These are phyloP conservation scores for Porodaedalea pini DNA, from an alignment of 1,284 basidiomycete species.

Conservation along the genomic window DNA sequence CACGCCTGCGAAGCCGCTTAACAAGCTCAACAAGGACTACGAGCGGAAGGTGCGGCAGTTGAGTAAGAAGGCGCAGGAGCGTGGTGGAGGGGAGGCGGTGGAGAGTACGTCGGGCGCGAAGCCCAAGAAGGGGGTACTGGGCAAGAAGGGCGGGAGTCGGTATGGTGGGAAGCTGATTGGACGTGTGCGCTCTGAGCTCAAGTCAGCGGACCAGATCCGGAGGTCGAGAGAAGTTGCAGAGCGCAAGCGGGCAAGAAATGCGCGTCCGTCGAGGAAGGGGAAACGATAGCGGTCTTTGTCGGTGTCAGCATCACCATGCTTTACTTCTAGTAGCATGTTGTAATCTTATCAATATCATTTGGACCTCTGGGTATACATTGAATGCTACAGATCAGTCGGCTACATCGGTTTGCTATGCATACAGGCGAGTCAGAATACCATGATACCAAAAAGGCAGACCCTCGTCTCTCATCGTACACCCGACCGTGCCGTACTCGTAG, in stretches of 20 bases:
- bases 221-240: slow-evolving; percentile 64
- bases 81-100: slow-evolving; percentile 25
- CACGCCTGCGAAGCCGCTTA: slow-evolving; percentile 62
- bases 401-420: too few species aligned
- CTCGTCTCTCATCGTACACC: slow-evolving; percentile 6
- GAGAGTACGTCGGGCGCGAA: slow-evolving; percentile 24
- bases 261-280: slow-evolving; percentile 55
- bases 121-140: slow-evolving; percentile 32
- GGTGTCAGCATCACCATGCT: too few species aligned
- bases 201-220: slow-evolving; percentile 80
- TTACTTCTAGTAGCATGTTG: too few species aligned
- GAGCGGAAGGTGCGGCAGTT: slow-evolving; percentile 64
- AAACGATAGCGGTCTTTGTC: slow-evolving; percentile 32
- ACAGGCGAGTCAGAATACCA: too few species aligned
- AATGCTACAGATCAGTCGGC: too few species aligned
- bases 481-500: slow-evolving; percentile 3
- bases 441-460: too few species aligned
- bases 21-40: slow-evolving; percentile 64
- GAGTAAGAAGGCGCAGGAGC: slow-evolving; percentile 48
- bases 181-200: slow-evolving; percentile 74
- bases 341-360: too few species aligned
- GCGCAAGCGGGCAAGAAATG: slow-evolving; percentile 70
- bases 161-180: slow-evolving; percentile 57
- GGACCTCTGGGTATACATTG: too few species aligned
- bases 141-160: slow-evolving; percentile 36